These are phyloP conservation scores for Stenogyne calaminthoides DNA, from an alignment of 305 asterid species.

Conservation along the genomic window DNA sequence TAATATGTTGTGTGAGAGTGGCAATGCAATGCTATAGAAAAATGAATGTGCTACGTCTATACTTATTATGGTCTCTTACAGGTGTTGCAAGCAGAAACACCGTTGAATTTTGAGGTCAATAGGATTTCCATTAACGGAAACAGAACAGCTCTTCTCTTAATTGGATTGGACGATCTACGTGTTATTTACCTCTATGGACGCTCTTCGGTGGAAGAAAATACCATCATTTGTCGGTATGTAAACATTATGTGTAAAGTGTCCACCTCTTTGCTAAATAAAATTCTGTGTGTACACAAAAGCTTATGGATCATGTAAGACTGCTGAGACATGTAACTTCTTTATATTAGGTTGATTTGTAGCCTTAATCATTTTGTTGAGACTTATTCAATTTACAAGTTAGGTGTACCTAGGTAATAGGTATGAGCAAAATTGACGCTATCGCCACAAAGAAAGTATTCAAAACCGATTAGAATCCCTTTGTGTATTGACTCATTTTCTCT, in stretches of 20 bases:
- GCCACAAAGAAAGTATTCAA: conserved; percentile 10
- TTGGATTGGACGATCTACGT: conserved; percentile 61
- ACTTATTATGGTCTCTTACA: conserved; percentile 31
- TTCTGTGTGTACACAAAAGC: neutral
- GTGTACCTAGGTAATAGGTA: neutral
- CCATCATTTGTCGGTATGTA: conserved; percentile 68
- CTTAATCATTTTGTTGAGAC: conserved; percentile 4
- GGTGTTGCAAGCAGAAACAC: conserved; percentile 72
- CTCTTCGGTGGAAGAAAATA: conserved; percentile 63
- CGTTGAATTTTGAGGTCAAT: conserved; percentile 57
- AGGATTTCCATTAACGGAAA: conserved; percentile 67
- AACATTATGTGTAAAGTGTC: conserved; percentile 1
- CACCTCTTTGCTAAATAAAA: neutral
- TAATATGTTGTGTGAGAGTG: neutral
- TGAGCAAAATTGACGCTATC: neutral
- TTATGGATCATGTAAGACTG: neutral
- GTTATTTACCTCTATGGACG: conserved; percentile 84
- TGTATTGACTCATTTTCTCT: neutral
- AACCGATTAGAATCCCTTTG: neutral
- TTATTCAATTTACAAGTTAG: neutral
- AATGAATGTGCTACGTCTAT: conserved; percentile 3
- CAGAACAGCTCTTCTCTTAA: conserved; percentile 74
- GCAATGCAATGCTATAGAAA: conserved; percentile 1
- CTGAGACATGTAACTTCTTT: conserved; percentile 9
- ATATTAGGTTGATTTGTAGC: conserved; percentile 15